Evolutionary conservation across 352 stramenopile genomes (phyloP).

Genomic region (Saprolegnia diclina): DNA sequence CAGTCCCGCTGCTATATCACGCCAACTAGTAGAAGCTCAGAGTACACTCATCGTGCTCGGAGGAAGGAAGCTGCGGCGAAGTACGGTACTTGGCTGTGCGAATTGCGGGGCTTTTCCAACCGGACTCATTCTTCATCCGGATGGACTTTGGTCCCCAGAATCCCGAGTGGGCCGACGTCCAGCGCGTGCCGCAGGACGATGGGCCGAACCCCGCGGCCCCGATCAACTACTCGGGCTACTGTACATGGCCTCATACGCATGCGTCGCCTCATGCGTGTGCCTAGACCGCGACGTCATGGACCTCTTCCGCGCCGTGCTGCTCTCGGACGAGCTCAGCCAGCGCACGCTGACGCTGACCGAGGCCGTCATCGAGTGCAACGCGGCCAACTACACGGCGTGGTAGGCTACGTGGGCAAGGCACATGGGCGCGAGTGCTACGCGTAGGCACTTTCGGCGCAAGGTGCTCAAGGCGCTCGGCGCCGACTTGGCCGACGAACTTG

Average conservation of each 20-base stretch:
- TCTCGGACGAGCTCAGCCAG: constrained; percentile 85
- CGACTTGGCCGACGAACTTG: constrained; percentile 60
- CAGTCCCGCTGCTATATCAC: too few species aligned
- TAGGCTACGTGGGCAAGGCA: constrained; percentile 26
- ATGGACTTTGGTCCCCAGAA: constrained; percentile 12
- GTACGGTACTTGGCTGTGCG: too few species aligned
- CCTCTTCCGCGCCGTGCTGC: constrained; percentile 92
- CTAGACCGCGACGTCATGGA: constrained; percentile 87
- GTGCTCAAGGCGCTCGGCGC: constrained; percentile 79
- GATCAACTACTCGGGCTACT: constrained; percentile 66
- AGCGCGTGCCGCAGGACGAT: constrained; percentile 78
- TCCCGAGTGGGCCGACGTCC: constrained; percentile 68
- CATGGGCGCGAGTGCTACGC: constrained; percentile 1
- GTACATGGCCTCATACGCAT: constrained; percentile 35
- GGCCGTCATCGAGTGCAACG: constrained; percentile 92
- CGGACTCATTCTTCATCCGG: constrained; percentile 1
- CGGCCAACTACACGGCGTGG: constrained; percentile 99
- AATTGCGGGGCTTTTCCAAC: not conserved
- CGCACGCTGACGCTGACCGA: constrained; percentile 89
- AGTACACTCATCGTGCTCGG: too few species aligned
- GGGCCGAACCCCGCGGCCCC: constrained; percentile 69
- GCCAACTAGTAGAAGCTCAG: too few species aligned
- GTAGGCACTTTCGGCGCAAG: constrained; percentile 81
- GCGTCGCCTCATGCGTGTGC: not conserved
- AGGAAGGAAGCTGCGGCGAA: too few species aligned